A percentile compares a stretch with the other conserved stretches of the same genome.
Evolutionary conservation across 352 stramenopile species (phyloP).

Genomic region (Phytophthora syringae): DNA sequence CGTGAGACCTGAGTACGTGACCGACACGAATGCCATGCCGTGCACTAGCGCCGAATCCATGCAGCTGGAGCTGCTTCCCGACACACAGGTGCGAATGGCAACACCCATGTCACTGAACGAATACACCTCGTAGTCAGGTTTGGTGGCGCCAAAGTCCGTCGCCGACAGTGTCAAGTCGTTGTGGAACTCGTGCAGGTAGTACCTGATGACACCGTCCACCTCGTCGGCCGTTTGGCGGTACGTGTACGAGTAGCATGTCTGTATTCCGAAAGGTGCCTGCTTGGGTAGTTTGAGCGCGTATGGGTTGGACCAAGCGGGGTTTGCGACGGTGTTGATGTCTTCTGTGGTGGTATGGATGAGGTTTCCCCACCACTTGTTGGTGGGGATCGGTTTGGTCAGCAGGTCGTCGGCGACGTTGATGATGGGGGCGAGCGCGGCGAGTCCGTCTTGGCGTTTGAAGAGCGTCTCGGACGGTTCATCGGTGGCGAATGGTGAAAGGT

Average conservation of each 20-base stretch:
- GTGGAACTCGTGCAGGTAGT: conserved; percentile 54
- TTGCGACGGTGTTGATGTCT: conserved; percentile 41
- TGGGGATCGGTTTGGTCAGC: conserved; percentile 52
- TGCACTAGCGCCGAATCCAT: conserved; percentile 52
- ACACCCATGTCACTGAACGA: conserved; percentile 62
- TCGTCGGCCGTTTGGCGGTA: too few relatives aligned
- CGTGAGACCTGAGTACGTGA: conserved; percentile 50
- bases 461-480: conserved; percentile 33
- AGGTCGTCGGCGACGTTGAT: too few relatives aligned
- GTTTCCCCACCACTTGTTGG: conserved; percentile 78
- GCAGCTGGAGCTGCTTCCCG: conserved; percentile 28
- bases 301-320: conserved; percentile 63
- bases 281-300: too few relatives aligned
- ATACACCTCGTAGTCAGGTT: conserved; percentile 55
- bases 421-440: conserved; percentile 46
- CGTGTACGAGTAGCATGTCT: too few relatives aligned
- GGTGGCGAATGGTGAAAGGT: conserved; percentile 35
- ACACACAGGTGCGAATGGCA: conserved; percentile 46
- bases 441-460: conserved; percentile 42
- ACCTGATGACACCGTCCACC: conserved; percentile 51
- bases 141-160: conserved; percentile 41
- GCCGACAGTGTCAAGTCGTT: conserved; percentile 65
- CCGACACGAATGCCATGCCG: conserved; percentile 62
- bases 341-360: conserved; percentile 60
- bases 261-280: too few relatives aligned